Evolutionary conservation across 2,329 filamentous ascomycete species (phyloP).

Genomic region (Fusarium vanettenii): DNA sequence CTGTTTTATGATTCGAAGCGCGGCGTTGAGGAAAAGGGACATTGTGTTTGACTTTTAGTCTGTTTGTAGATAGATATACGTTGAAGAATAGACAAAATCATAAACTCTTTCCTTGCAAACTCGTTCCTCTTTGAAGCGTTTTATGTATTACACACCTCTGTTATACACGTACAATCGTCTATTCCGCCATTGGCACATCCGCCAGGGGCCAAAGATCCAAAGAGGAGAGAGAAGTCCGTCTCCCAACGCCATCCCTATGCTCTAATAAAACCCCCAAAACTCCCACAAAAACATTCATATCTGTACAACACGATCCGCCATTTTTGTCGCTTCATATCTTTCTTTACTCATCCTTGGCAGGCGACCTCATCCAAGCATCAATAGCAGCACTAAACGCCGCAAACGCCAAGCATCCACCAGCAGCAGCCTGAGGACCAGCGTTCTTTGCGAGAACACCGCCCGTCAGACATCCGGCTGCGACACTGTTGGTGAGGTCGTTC

Average conservation of each 20-base stretch:
- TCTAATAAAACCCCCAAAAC: slow-evolving; percentile 46
- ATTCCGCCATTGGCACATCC: background rate
- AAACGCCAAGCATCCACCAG: slow-evolving; percentile 90
- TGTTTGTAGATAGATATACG: slow-evolving; percentile 1
- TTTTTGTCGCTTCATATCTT: background rate
- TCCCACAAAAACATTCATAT: slow-evolving; percentile 39
- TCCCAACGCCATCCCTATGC: slow-evolving; percentile 49
- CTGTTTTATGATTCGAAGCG: slow-evolving; percentile 24
- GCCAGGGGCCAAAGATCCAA: slow-evolving; percentile 36
- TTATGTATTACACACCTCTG: slow-evolving; percentile 34
- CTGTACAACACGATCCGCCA: slow-evolving; percentile 26
- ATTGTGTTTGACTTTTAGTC: background rate
- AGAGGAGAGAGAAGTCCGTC: slow-evolving; percentile 42
- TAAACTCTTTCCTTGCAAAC: slow-evolving; percentile 22
- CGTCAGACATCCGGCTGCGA: slow-evolving; percentile 89
- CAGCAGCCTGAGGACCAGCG: slow-evolving; percentile 89
- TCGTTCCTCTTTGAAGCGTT: slow-evolving; percentile 25
- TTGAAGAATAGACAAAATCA: slow-evolving; percentile 15
- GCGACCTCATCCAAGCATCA: slow-evolving; percentile 89
- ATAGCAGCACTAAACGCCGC: slow-evolving; percentile 93
- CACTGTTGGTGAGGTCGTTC: slow-evolving; percentile 91
- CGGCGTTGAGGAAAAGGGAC: slow-evolving; percentile 32
- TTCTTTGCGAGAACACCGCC: slow-evolving; percentile 88
- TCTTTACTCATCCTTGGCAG: slow-evolving; percentile 71
- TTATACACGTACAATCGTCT: slow-evolving; percentile 34